These are phyloP conservation scores for Coccomyxa sp. DNA, from an alignment of 139 green algal species.

Conservation along the genomic window DNA sequence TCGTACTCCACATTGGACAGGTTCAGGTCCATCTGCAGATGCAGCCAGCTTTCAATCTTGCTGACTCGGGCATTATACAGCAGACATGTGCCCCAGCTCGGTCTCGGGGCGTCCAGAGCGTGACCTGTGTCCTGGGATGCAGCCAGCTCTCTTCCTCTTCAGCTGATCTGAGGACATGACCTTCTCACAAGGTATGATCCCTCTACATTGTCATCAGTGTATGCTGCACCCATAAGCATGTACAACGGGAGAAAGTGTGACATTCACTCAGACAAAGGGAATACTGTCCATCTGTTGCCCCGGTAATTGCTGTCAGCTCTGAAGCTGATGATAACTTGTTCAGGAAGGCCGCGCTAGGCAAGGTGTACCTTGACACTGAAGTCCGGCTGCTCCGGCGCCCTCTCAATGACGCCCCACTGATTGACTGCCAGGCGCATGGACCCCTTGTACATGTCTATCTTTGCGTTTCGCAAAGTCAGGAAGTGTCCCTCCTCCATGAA, in stretches of 20 bases:
- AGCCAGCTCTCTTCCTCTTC: too few relatives aligned
- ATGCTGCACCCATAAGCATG: not conserved
- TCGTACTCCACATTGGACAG: slow-evolving; percentile 89
- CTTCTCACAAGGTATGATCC: too few relatives aligned
- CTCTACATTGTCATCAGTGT: too few relatives aligned
- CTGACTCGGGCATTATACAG: not conserved
- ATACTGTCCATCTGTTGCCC: not conserved
- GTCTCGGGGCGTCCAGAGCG: too few relatives aligned
- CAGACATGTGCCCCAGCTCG: not conserved
- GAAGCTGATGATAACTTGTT: not conserved
- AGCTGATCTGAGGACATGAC: too few relatives aligned
- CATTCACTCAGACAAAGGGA: not conserved
- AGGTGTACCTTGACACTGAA: slow-evolving; percentile 58
- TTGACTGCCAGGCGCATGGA: slow-evolving; percentile 86
- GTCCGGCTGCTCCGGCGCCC: slow-evolving; percentile 20
- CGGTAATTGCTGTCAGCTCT: not conserved
- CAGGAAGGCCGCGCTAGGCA: not conserved
- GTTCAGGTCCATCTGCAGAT: slow-evolving; percentile 76
- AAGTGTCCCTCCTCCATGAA: slow-evolving; percentile 51
- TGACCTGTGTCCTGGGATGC: too few relatives aligned
- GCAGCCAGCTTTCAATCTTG: not conserved
- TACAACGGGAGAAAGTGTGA: not conserved
- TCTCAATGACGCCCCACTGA: slow-evolving; percentile 67
- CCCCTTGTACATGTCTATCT: slow-evolving; percentile 88
- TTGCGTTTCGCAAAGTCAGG: slow-evolving; percentile 75